Evolutionary conservation across 495 filamentous ascomycete genomes (phyloP), one percentile per base, ranked within the genome.

Genomic region (Trichoderma asperelloides): DNA sequence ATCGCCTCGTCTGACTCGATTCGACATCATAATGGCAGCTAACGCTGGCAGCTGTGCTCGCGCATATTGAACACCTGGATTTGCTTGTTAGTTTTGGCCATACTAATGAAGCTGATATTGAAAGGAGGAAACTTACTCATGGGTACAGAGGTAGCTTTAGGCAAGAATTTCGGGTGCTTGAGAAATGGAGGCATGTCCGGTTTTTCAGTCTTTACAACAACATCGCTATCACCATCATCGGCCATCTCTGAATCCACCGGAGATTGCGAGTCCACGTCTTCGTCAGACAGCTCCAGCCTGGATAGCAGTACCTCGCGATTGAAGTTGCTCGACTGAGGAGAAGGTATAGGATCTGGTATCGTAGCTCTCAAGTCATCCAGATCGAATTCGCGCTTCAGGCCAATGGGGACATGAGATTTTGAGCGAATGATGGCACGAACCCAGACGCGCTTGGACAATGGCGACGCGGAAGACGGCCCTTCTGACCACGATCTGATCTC

Each of bases 41-140:
- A 87, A 71, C 1, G 84, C 75, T 8, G 85, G 85, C 6, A 85
- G 74, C 65, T 75, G 76, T 5, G 78, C 76, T 0, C 78, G 74
- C 0, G 81, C 82, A 68, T 86, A 84, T 41, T 77, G 74, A 2
- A 80, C 70, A 65, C 86, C 85, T 86, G 62, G 30, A 39, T 15
- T 18, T 11, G 9, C 28, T 1, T 62, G 21, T 67, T 37, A 62
- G 16, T 33, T 30, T 64, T 47, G 18, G 21, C 5, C 18, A 60
- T 23, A 33, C 18, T 41, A 8, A 23, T 3, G 37, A 9, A 55
- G 7, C 41, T 45, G 60, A 68, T 66, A 67, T 21, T 49, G 11
- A 41, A 55, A 41, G 27, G 41, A 41, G 55, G 40, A 33, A 39
- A 80, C 82, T 78, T 71, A 84, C 82, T 79, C 43, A 85, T 79